phyloP scores from a whole-genome alignment of 1,284 basidiomycete genomes.

The Sanghuangporus weigelae region DNA sequence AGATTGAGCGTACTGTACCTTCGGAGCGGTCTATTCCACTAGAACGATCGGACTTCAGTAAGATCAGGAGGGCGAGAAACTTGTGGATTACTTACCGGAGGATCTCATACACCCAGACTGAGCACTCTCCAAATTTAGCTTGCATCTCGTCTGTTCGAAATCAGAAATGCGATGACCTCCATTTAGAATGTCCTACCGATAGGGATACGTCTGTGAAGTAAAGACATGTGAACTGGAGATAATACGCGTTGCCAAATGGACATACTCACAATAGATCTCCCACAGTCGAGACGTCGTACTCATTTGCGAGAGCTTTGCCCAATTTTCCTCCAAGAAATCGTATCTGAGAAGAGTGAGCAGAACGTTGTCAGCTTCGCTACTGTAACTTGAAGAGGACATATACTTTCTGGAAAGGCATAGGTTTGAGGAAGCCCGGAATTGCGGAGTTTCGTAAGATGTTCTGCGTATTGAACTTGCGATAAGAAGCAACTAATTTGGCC shows the following conservation, averaged over 20 bases:
- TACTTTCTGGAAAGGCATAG: slow-evolving; percentile 86
- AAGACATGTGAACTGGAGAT: neutral
- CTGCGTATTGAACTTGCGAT: slow-evolving; percentile 87
- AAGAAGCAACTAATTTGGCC: slow-evolving; percentile 88
- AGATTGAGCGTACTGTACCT: slow-evolving; percentile 42
- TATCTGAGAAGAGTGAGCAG: slow-evolving; percentile 51
- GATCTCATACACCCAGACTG: slow-evolving; percentile 89
- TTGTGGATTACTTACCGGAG: slow-evolving; percentile 42
- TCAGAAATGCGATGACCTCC: neutral
- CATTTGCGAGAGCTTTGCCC: slow-evolving; percentile 80
- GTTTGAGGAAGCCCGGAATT: slow-evolving; percentile 75
- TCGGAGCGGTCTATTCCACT: slow-evolving; percentile 90
- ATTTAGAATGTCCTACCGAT: slow-evolving; percentile 34
- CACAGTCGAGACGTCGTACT: slow-evolving; percentile 86
- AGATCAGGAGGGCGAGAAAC: neutral
- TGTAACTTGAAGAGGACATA: slow-evolving; percentile 6
- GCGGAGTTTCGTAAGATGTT: slow-evolving; percentile 80
- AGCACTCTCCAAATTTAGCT: slow-evolving; percentile 75
- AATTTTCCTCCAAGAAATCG: slow-evolving; percentile 94
- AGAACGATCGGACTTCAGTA: slow-evolving; percentile 4
- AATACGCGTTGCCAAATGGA: neutral
- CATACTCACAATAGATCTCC: slow-evolving; percentile 74
- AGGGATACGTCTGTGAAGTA: slow-evolving; percentile 35
- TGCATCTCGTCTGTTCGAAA: slow-evolving; percentile 69
- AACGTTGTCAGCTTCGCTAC: neutral